Evolutionary conservation across 345 rosid genomes (phyloP).

Genomic region (Lumnitzera racemosa): DNA sequence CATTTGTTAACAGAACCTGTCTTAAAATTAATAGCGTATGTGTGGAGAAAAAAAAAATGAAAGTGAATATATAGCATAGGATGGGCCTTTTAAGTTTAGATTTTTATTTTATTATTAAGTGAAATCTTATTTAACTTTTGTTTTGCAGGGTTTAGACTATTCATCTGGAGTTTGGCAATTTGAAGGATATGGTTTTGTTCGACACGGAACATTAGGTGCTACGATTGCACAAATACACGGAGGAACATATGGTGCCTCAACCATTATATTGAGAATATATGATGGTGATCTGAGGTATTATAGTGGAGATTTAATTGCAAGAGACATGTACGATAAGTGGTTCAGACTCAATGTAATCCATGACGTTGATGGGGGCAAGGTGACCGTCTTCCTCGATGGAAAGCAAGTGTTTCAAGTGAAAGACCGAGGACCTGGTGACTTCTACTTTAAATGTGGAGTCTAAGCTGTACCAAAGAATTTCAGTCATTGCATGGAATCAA

Average conservation of each 20-base stretch:
- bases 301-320: neutral
- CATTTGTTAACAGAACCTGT: neutral
- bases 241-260: constrained; percentile 11
- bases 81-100: no score
- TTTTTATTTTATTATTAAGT: no score
- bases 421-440: constrained; percentile 22
- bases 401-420: constrained; percentile 13
- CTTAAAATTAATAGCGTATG: neutral
- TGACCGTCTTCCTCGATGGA: constrained; percentile 22
- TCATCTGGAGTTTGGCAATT: no score
- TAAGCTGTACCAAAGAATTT: constrained; percentile 24
- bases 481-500: constrained; percentile 32
- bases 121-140: no score
- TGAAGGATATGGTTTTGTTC: no score
- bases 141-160: no score
- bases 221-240: constrained; percentile 19
- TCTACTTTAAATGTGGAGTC: constrained; percentile 33
- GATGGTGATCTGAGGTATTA: constrained; percentile 16
- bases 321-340: no score
- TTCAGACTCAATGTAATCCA: no score
- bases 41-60: no score
- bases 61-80: no score
- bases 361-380: constrained; percentile 2
- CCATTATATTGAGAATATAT: constrained; percentile 13
- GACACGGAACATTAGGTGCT: constrained; percentile 11